Evolutionary conservation across 371 early-diverging fungal species (phyloP), one percentile per base, ranked within the genome.

Genomic region (Entomophthora muscae): DNA sequence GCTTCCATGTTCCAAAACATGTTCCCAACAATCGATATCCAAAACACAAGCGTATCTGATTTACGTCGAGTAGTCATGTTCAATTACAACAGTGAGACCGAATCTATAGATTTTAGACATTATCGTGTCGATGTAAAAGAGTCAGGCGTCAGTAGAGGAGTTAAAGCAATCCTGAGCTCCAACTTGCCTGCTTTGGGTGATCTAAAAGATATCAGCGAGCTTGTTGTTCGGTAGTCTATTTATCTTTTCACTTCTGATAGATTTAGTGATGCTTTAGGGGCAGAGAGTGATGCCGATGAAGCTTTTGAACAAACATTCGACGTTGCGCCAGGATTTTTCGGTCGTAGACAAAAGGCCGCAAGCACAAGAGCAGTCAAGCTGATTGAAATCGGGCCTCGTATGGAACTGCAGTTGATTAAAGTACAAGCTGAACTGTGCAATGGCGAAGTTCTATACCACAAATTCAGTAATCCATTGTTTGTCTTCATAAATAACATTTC

Each of bases 251-350:
- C 32, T 23, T 13, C 53, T 30, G 55, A 29, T 32, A 23, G n/a
- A n/a, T n/a, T 31, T 53, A 78, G 78, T 32, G 90, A 91, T 65
- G 92, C 90, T 0, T 79, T 81, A 69, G 84, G 89, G 1, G 85
- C 91, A 1, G 95, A 95, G 66, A 89, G 89, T 67, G 96, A 95
- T 70, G 85, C 89, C 0, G 95, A 95, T 68, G 95, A 95, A 66
- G 92, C 84, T 1, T 83, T 87, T 27, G 85, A 87, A 53, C 73
- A 68, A 33, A 82, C 83, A 22, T 89, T 97, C 10, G 84, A 85
- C 2, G 72, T 97, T 59, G 73, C 89, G 1, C 86, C 90, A 69
- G 83, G 90, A 66, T 86, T 82, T 66, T 70, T 80, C 13, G 91
- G 89, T 28, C 78, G 86, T 28, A 83, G 80, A 63, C 88, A 90